phyloP scores from a whole-genome alignment of 805 yeast genomes.

The Saturnispora quitensis region DNA sequence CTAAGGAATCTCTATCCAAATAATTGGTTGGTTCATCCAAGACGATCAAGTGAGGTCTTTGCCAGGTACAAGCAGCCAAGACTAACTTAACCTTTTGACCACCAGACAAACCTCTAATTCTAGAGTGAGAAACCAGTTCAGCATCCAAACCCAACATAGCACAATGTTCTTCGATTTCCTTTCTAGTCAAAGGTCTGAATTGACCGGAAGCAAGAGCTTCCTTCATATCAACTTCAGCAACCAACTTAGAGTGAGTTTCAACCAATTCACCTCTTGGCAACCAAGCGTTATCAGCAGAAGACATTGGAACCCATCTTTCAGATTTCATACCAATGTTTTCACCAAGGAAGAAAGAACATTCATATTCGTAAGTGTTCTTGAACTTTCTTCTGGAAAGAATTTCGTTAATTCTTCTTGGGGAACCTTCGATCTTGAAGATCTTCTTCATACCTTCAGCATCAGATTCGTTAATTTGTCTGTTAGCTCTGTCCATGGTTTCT shows the following conservation, averaged over 20 bases:
- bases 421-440: constrained; percentile 97
- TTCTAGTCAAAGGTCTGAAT: constrained; percentile 99
- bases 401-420: constrained; percentile 94
- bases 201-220: constrained; percentile 99
- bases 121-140: constrained; percentile 98
- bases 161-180: constrained; percentile 99
- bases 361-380: constrained; percentile 99
- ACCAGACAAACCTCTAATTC: constrained; percentile 99
- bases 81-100: constrained; percentile 99
- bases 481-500: constrained; percentile 99
- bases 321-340: constrained; percentile 98
- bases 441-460: constrained; percentile 99
- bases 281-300: constrained; percentile 99
- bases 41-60: constrained; percentile 98
- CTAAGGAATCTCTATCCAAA: constrained; percentile 98
- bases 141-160: constrained; percentile 97
- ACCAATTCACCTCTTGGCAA: constrained; percentile 97
- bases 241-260: constrained; percentile 97
- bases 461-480: constrained; percentile 93
- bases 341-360: constrained; percentile 95
- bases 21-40: constrained; percentile 99
- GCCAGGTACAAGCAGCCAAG: constrained; percentile 99
- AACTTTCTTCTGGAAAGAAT: constrained; percentile 97
- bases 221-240: constrained; percentile 99
- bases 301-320: constrained; percentile 99